phyloP scores from a whole-genome alignment of 2,329 filamentous ascomycete species.

The Pyrenophora seminiperda region DNA sequence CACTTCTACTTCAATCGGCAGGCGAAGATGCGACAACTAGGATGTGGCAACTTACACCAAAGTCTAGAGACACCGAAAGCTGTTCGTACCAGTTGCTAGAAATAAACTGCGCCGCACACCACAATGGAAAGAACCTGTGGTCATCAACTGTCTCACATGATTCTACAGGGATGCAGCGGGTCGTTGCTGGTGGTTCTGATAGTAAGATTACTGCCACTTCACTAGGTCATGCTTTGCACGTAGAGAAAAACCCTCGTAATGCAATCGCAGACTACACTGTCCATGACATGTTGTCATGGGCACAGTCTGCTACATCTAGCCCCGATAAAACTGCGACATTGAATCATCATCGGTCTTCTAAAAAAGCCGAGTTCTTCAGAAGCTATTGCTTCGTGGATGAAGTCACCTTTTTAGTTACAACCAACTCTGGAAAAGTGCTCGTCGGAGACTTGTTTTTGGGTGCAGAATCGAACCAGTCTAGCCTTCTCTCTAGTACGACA shows the following conservation, averaged over 20 bases:
- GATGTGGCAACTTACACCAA: slow-evolving; percentile 61
- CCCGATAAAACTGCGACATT: background rate
- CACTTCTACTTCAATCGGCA: slow-evolving; percentile 67
- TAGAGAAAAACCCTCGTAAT: background rate
- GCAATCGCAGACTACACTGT: slow-evolving; percentile 33
- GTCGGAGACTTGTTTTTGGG: slow-evolving; percentile 34
- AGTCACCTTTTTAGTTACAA: slow-evolving; percentile 62
- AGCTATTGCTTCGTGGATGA: slow-evolving; percentile 67
- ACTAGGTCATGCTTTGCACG: slow-evolving; percentile 7
- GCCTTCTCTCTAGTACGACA: slow-evolving; percentile 25
- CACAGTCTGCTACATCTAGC: background rate
- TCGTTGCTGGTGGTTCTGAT: slow-evolving; percentile 74
- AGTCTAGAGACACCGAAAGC: background rate
- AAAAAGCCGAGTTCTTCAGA: slow-evolving; percentile 55
- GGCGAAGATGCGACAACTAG: slow-evolving; percentile 83
- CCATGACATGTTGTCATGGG: slow-evolving; percentile 28
- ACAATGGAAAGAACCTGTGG: slow-evolving; percentile 92
- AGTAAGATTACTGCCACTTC: slow-evolving; percentile 58
- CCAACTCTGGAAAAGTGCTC: slow-evolving; percentile 63
- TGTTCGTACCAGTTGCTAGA: slow-evolving; percentile 55
- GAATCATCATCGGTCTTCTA: slow-evolving; percentile 25
- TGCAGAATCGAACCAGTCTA: background rate
- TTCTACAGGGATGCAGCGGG: slow-evolving; percentile 11
- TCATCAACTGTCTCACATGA: slow-evolving; percentile 49
- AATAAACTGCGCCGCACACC: slow-evolving; percentile 63